Conservation (phyloP, 768 basidiomycete genomes). For the Rhizopogon roseolus region DNA sequence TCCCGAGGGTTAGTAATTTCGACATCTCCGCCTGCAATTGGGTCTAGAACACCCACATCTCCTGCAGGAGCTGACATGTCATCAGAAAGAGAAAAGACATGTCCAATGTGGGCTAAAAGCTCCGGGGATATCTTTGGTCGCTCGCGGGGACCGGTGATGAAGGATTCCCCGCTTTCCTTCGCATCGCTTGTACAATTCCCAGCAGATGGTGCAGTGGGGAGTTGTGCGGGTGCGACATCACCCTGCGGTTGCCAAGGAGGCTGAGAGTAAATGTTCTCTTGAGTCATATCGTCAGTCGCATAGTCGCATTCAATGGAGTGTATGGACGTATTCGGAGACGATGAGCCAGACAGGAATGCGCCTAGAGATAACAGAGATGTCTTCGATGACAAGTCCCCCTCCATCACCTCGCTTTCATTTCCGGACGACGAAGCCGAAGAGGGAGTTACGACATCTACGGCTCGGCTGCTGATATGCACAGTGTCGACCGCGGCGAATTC, state of each 20-base stretch:
- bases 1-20: not conserved
- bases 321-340: conserved; percentile 20
- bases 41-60: not conserved
- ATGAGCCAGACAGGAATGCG: conserved; percentile 13
- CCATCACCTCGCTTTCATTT: not conserved
- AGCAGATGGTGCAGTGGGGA: not conserved
- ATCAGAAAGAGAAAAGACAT: not conserved
- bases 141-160: not conserved
- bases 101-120: not conserved
- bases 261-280: not conserved
- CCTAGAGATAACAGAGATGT: conserved; percentile 10
- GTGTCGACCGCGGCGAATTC: not conserved
- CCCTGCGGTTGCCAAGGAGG: not conserved
- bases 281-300: not conserved
- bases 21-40: not conserved
- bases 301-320: conserved; percentile 14
- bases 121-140: not conserved
- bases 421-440: not conserved
- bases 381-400: conserved; percentile 10
- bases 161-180: not conserved
- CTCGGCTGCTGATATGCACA: no score
- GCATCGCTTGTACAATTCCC: not conserved
- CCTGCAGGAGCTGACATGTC: not conserved
- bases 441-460: not conserved
- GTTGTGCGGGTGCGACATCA: not conserved